These are phyloP conservation scores for Nemania abortiva DNA, from an alignment of 2,329 filamentous ascomycete species.

Conservation along the genomic window DNA sequence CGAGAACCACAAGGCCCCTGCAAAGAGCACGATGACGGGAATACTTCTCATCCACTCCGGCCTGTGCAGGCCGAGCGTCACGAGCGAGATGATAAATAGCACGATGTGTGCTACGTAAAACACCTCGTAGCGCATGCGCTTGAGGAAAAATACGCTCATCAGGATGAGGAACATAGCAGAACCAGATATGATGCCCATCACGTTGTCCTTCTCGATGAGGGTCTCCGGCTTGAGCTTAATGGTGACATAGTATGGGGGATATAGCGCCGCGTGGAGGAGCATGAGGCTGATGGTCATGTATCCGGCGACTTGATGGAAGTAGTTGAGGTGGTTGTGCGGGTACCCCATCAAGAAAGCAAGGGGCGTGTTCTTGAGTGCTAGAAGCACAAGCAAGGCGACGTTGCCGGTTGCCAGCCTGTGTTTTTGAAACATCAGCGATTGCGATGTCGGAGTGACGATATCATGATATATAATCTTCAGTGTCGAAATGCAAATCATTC, in stretches of 20 bases:
- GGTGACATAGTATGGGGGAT: not conserved
- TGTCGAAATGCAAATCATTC: not conserved
- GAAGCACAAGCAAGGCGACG: not conserved
- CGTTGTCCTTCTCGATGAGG: not conserved
- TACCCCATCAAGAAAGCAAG: not conserved
- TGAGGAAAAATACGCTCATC: not conserved
- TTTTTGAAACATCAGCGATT: not conserved
- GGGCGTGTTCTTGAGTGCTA: slow-evolving; percentile 2
- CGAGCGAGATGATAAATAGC: not conserved
- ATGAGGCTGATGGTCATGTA: not conserved
- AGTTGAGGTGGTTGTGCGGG: not conserved
- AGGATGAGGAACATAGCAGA: not conserved
- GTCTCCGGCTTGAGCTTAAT: not conserved
- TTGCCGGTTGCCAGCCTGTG: not conserved
- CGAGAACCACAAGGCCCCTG: not conserved
- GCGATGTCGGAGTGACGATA: not conserved
- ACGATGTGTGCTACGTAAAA: not conserved
- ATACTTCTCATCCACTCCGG: not conserved
- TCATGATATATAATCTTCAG: not conserved
- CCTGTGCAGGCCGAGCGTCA: not conserved
- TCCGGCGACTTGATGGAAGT: not conserved
- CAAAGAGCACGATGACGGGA: not conserved
- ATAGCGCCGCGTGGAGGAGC: not conserved
- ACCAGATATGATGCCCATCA: not conserved
- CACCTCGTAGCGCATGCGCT: slow-evolving; percentile 1